Base-by-base conservation (phyloP, 352 stramenopile genomes). In the Phytophthora melonis region DNA sequence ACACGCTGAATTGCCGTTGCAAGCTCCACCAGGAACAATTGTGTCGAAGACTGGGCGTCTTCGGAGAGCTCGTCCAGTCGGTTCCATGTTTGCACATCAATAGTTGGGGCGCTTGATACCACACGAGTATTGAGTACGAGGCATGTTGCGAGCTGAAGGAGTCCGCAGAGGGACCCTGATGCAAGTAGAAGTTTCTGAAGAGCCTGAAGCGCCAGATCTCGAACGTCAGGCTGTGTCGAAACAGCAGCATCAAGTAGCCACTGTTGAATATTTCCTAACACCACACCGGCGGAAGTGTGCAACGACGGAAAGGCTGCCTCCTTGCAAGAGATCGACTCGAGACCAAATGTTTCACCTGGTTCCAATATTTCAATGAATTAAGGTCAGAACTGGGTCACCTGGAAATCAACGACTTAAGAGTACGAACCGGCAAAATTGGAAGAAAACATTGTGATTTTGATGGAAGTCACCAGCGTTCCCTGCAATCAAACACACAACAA, bases 91-190 rank as follows among this genome's bases (percentile, higher is more conserved):
- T 83, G 72, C 21, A 74, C 78, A 47, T 87, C 66, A 54, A 88
- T 73, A 3, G 50, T 45, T 16, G n/a, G 30, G 39, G n/a, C 47
- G 10, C 32, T 66, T n/a, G 55, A 41, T 34, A 13, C 39, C 62
- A 50, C 27, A 41, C 25, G 50, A 18, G 81, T 61, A 65, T 93
- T 93, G n/a, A 94, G 59, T 18, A 95, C 61, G 7, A 97, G 67
- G 3, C 74, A 82, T 1, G 78, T 83, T n/a, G 86, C 84, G 7
- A 97, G 50, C 23, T 93, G 83, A 19, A 97, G 34, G 7, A 97
- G 69, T 6, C 87, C 87, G 60, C 89, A 96, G 10, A 97, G 74
- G 4, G 90, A 97, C 13, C 90, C 90, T 11, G 87, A 95, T 30
- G 87, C 84, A 7, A 97, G 79, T 19, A 82, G 75, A 25, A 97